These are phyloP conservation scores for Epichloe gansuensis DNA, from an alignment of 2,329 filamentous ascomycete species.

Conservation along the genomic window DNA sequence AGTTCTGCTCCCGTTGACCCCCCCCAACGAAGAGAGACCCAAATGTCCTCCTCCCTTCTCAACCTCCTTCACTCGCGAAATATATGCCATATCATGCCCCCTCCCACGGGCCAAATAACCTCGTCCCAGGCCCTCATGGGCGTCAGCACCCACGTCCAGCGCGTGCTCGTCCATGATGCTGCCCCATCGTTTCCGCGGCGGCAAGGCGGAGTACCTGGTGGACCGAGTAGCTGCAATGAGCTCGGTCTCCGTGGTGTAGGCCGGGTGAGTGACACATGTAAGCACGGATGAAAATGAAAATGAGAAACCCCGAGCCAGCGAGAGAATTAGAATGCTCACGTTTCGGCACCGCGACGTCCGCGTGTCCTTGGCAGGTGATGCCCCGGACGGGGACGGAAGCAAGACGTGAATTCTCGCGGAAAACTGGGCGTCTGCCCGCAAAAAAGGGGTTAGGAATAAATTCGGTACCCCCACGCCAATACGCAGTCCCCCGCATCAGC, in stretches of 20 bases:
- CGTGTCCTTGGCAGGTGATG: neutral
- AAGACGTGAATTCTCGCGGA: neutral
- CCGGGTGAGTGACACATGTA: neutral
- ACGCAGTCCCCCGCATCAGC: too few relatives aligned
- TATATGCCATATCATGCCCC: too few relatives aligned
- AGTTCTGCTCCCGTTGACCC: too few relatives aligned
- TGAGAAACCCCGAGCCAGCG: too few relatives aligned
- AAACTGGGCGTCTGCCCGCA: neutral
- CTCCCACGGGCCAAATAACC: too few relatives aligned
- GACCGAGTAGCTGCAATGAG: neutral
- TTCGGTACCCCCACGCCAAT: neutral
- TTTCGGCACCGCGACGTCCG: neutral
- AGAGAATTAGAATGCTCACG: neutral
- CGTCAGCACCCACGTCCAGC: neutral
- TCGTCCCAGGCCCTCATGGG: too few relatives aligned
- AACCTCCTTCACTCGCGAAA: too few relatives aligned
- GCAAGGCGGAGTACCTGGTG: neutral
- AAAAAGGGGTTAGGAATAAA: too few relatives aligned
- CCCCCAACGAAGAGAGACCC: too few relatives aligned
- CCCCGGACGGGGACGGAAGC: neutral
- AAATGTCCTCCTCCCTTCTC: too few relatives aligned
- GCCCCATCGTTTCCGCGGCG: neutral
- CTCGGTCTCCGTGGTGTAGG: neutral
- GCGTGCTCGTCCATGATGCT: neutral
- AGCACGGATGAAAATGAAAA: too few relatives aligned